These are phyloP conservation scores for Apophysomyces variabilis DNA, from an alignment of 371 early-diverging fungal genomes.

Conservation along the genomic window DNA sequence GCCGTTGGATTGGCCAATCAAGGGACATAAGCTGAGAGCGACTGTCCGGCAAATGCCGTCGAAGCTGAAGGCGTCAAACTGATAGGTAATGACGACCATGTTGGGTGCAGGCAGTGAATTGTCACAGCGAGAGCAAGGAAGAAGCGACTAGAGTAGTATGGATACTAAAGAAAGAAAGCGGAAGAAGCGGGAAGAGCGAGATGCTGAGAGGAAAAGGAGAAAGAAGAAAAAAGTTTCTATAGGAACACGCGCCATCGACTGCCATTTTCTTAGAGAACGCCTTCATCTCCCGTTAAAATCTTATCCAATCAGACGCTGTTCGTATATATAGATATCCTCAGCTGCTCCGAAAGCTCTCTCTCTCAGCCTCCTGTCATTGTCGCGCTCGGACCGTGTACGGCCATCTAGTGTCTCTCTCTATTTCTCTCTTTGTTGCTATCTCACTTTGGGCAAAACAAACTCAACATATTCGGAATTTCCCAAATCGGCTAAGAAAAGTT, in stretches of 20 bases:
- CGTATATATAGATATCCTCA: neutral
- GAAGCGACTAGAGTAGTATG: neutral
- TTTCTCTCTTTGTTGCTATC: too few relatives aligned
- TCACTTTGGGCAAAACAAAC: neutral
- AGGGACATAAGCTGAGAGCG: conserved; percentile 86
- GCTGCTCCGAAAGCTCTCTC: conserved; percentile 1
- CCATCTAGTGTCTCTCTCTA: too few relatives aligned
- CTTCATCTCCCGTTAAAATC: conserved; percentile 9
- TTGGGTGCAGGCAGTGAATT: conserved; percentile 7
- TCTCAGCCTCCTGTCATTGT: neutral
- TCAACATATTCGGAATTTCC: neutral
- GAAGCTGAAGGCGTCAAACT: conserved; percentile 63
- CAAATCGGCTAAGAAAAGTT: neutral
- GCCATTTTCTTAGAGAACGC: neutral
- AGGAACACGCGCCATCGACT: neutral
- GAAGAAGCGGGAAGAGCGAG: conserved; percentile 11
- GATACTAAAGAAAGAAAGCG: neutral
- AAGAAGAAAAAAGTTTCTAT: conserved; percentile 12
- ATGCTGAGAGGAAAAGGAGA: conserved; percentile 16
- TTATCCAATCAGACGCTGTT: neutral
- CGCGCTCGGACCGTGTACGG: conserved; percentile 1
- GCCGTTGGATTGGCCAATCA: conserved; percentile 77
- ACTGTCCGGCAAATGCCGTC: conserved; percentile 83
- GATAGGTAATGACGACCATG: conserved; percentile 50
- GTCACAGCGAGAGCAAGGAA: neutral